Evolutionary conservation across 441 rosid species (phyloP), one percentile per base, ranked within the genome.

Genomic region (Bocquillonia castaneifolia): DNA sequence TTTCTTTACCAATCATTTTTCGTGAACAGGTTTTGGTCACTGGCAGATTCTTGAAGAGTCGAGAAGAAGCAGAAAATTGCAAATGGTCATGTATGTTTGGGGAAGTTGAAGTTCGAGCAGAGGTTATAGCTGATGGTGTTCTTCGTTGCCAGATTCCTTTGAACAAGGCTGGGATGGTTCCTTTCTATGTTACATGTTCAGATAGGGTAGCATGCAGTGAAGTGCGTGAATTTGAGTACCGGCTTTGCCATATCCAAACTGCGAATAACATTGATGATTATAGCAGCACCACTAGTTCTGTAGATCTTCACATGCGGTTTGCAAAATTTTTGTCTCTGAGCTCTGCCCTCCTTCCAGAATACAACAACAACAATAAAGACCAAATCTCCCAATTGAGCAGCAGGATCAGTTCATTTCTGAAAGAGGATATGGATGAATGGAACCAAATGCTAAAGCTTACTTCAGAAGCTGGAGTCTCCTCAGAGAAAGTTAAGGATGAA

Each of bases 71-170:
- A 52, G 78, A 77, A 77, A 77, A 60, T 8, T 75, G 73, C 60
- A 78, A 82, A 51, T 91, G 95, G 96, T 91, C 93, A 45, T 91
- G 96, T 79, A 93, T 93, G 96, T 91, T 93, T 82, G 97, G 97
- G 34, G 95, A 93, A 83, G 82, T 89, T 64, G 97, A 93, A 86
- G 97, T 91, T 80, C 93, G 86, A 44, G 96, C 95, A 28, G 87
- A 91, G 63, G 77, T 88, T 66, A 73, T 91, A 66, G 90, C 92
- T 51, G 86, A 83, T 82, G 96, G 97, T 70, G 85, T 88, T 71
- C 91, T 93, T 67, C 74, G 82, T 60, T 93, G 96, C 77, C 79
- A 70, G 72, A 78, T 86, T 77, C 95, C 99, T 22, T 66, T 59
- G 48, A 94, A 83, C 59, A 83, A 81, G 71, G 90, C 79, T 67